Base-by-base conservation (phyloP, 2,329 filamentous ascomycete genomes). In the Aspergillus pseudoglaucus region DNA sequence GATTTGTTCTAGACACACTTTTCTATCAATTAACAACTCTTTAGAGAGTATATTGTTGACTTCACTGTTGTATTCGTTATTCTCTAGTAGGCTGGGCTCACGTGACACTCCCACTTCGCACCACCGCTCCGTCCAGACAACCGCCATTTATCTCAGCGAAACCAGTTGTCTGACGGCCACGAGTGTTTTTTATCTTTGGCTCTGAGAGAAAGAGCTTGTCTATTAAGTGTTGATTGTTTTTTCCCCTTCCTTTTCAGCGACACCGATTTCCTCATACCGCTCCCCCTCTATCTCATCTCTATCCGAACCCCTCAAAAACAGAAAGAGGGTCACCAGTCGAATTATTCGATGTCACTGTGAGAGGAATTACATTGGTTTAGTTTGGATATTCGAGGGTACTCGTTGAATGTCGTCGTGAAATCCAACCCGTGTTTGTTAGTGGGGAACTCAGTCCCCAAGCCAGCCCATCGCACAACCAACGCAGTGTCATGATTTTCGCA, bases 1-100 rank as follows among this genome's bases (percentile, higher is more conserved):
- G 78, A 82, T 57, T 60, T 84, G 42, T 83, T 84, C 51, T 83
- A 57, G 70, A n/a, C 10, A 43, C 12, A 10, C 9, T 7, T 30
- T 30, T 12, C 25, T 12, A 12, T 10, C 10, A 30, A 30, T 30
- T 5, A 12, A 12, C 25, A 12, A 4, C 10, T 10, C 5, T 30
- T 30, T 7, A 30, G 9, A 30, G 8, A 30, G 9, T 1, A 30
- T 12, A 4, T 12, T 30, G 25, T 30, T 12, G 25, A 12, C 25
- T 30, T 30, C 10, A 30, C 25, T 30, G 6, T 25, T 27, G 25
- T 37, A 37, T 37, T 37, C 15, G 15, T 37, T 37, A 37, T 37
- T 37, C 33, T 37, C 12, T 37, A 27, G 25, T 27, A 30, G 25
- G 25, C 4, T 7, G 33, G 3, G n/a, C n/a, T 18, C 33, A 37